Evolutionary conservation across 805 yeast genomes (phyloP).

Genomic region (Ogataea ganodermae): DNA sequence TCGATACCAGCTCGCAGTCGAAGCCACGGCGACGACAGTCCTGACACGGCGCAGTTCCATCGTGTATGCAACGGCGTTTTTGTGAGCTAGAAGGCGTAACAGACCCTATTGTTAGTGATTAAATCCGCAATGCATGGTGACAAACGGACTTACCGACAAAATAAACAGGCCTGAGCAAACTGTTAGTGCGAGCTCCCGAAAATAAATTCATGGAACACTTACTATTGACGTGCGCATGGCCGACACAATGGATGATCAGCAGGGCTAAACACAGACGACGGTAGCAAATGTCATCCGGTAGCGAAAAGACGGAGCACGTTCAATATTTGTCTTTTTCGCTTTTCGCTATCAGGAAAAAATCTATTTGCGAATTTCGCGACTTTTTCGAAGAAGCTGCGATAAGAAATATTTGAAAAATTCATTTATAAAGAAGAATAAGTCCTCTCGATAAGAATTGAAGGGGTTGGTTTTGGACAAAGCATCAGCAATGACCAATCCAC

Average conservation of each 20-base stretch:
- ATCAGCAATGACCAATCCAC: neutral
- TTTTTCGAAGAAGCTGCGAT: neutral
- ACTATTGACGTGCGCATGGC: constrained; percentile 2
- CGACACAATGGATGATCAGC: neutral
- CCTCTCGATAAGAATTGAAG: too few relatives aligned
- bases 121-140: too few relatives aligned
- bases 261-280: too few relatives aligned
- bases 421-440: too few relatives aligned
- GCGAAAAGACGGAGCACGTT: neutral
- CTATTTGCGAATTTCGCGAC: neutral
- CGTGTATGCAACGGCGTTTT: constrained; percentile 10
- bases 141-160: constrained; percentile 6
- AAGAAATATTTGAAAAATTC: too few relatives aligned
- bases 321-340: too few relatives aligned
- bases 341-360: neutral
- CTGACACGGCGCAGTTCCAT: constrained; percentile 10
- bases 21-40: constrained; percentile 1
- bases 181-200: too few relatives aligned
- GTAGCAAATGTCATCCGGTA: neutral
- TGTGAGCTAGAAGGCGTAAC: neutral
- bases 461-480: too few relatives aligned
- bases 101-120: too few relatives aligned
- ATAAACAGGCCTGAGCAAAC: constrained; percentile 2
- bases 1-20: constrained; percentile 4
- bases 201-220: neutral